These are phyloP conservation scores for Combretum micranthum DNA, from an alignment of 345 rosid species.

Conservation along the genomic window DNA sequence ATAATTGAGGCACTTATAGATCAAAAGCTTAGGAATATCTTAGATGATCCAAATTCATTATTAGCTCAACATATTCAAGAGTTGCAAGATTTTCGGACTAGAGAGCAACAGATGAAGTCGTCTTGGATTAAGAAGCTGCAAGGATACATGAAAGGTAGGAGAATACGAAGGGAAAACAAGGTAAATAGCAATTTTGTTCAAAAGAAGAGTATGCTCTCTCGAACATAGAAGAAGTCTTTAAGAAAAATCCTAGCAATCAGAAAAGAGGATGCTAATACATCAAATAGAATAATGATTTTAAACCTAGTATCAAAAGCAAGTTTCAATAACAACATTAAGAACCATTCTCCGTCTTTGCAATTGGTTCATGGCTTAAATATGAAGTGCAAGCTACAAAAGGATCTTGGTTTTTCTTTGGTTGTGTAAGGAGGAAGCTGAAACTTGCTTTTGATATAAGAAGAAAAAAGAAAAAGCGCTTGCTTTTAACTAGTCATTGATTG, in stretches of 20 bases:
- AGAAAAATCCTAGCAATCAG: conserved; percentile 10
- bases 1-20: conserved; percentile 51
- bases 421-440: conserved; percentile 55
- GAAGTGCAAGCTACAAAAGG: conserved; percentile 21
- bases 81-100: conserved; percentile 32
- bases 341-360: conserved; percentile 15
- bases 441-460: conserved; percentile 32
- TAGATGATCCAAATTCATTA: conserved; percentile 71
- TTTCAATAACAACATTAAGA: conserved; percentile 20
- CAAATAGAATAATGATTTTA: conserved; percentile 37
- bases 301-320: conserved; percentile 29
- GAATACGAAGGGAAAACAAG: conserved; percentile 11
- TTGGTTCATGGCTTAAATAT: conserved; percentile 16
- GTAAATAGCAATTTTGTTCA: not conserved
- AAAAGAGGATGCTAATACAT: conserved; percentile 13
- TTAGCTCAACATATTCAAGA: conserved; percentile 50
- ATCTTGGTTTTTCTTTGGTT: conserved; percentile 37
- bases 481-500: conserved; percentile 8
- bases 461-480: conserved; percentile 21
- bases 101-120: conserved; percentile 9
- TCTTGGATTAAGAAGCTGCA: not conserved
- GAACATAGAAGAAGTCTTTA: conserved; percentile 3
- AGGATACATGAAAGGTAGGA: conserved; percentile 8
- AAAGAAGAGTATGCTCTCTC: not conserved
- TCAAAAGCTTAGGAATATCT: conserved; percentile 40